A percentile compares a stretch with the other conserved stretches of the same genome.
Conservation (phyloP, 73 alveolate species). For the Tetrahymena borealis region DNA sequence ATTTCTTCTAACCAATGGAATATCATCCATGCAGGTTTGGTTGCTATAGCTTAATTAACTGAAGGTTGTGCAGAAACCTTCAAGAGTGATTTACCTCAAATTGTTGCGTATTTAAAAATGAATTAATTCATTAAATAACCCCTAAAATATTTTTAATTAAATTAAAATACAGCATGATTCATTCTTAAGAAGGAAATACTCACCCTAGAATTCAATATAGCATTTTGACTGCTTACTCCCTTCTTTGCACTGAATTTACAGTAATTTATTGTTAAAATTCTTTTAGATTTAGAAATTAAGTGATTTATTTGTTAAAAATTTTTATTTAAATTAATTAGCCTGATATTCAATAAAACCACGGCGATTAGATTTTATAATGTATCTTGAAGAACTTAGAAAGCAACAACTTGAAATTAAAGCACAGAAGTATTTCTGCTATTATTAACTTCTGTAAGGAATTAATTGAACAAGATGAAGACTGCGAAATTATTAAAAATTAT, state of each 20-base stretch:
- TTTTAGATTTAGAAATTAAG: background rate
- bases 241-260: background rate
- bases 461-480: background rate
- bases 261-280: background rate
- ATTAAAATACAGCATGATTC: constrained; percentile 5
- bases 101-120: background rate
- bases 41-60: constrained; percentile 30
- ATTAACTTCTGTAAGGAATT: background rate
- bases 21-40: constrained; percentile 38
- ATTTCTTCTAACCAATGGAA: constrained; percentile 1
- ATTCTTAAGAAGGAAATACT: constrained; percentile 2
- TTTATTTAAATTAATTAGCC: background rate
- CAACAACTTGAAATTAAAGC: background rate
- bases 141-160: no score
- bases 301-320: background rate
- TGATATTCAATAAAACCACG: background rate
- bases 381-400: background rate
- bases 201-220: constrained; percentile 3
- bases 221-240: constrained; percentile 9
- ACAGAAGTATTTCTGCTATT: background rate
- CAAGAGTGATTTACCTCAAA: constrained; percentile 7
- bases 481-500: background rate
- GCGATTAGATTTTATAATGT: background rate
- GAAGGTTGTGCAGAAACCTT: constrained; percentile 28
- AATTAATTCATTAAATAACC: no score